Conservation (phyloP, 192 early-diverging fungal species). For the Bifiguratus adelaidae region DNA sequence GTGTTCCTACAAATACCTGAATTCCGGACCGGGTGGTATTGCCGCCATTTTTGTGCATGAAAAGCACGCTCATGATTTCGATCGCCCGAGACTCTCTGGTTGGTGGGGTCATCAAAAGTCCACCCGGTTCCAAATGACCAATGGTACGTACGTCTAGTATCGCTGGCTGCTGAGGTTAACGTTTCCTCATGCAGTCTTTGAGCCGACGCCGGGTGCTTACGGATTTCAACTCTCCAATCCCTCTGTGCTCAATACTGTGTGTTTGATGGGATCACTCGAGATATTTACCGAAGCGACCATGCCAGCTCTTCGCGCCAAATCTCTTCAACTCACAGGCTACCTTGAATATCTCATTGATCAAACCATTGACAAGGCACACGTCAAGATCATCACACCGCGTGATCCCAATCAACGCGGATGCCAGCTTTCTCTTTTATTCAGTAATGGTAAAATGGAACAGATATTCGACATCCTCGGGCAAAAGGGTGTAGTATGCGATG, state of each 20-base stretch:
- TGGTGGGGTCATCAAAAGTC: conserved; percentile 90
- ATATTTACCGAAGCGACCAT: conserved; percentile 70
- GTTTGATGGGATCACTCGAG: conserved; percentile 68
- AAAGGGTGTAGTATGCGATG: conserved; percentile 73
- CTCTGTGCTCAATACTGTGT: conserved; percentile 57
- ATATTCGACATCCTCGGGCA: conserved; percentile 51
- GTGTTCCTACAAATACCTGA: conserved; percentile 99
- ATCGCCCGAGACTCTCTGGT: conserved; percentile 29
- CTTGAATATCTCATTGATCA: conserved; percentile 62
- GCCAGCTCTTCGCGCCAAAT: conserved; percentile 61
- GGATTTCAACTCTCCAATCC: conserved; percentile 90
- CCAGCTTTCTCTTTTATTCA: conserved; percentile 71
- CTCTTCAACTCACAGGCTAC: conserved; percentile 70
- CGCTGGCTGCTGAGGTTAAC: background rate
- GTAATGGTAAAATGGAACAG: conserved; percentile 38
- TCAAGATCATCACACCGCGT: conserved; percentile 71
- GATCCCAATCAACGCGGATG: conserved; percentile 69
- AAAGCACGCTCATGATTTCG: conserved; percentile 49
- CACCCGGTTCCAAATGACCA: conserved; percentile 83
- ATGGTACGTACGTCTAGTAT: conserved; percentile 21
- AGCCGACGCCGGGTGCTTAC: conserved; percentile 66
- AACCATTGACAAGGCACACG: conserved; percentile 13
- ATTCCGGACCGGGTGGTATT: conserved; percentile 94
- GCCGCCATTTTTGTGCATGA: conserved; percentile 87
- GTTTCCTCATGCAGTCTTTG: conserved; percentile 35